Evolutionary conservation across 1,284 basidiomycete species (phyloP).

Genomic region (Tilletia setariae): DNA sequence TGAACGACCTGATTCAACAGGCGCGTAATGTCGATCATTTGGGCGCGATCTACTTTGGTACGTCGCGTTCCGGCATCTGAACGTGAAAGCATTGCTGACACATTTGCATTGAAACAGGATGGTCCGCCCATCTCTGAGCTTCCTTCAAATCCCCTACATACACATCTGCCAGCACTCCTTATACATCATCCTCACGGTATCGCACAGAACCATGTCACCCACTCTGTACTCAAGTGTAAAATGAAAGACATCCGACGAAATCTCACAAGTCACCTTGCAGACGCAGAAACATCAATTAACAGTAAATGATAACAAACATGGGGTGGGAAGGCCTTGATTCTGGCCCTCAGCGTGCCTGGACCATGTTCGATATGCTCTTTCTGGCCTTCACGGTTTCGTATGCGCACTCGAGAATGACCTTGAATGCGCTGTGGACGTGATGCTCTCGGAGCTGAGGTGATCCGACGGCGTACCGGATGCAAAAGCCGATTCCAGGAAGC

Average conservation of each 20-base stretch:
- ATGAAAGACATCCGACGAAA: not conserved
- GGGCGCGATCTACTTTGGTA: conserved; percentile 66
- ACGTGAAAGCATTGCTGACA: not conserved
- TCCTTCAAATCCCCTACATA: not conserved
- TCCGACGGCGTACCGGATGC: conserved; percentile 43
- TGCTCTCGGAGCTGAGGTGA: conserved; percentile 29
- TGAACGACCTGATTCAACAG: conserved; percentile 87
- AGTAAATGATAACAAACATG: not conserved
- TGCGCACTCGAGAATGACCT: conserved; percentile 25
- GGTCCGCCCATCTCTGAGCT: conserved; percentile 12
- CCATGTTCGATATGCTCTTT: no score
- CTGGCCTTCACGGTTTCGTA: not conserved
- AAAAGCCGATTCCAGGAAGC: conserved; percentile 45
- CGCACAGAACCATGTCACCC: not conserved
- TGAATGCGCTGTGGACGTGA: conserved; percentile 37
- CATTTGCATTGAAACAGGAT: not conserved
- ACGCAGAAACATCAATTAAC: not conserved
- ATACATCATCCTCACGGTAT: not conserved
- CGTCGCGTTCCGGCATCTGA: conserved; percentile 18
- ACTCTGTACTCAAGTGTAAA: no score
- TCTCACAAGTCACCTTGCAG: not conserved
- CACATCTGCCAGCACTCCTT: not conserved
- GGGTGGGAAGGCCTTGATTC: no score
- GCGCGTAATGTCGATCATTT: conserved; percentile 77
- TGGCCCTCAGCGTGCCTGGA: no score